These are phyloP conservation scores for Colletotrichum incanum DNA, from an alignment of 2,329 filamentous ascomycete species.

Conservation along the genomic window DNA sequence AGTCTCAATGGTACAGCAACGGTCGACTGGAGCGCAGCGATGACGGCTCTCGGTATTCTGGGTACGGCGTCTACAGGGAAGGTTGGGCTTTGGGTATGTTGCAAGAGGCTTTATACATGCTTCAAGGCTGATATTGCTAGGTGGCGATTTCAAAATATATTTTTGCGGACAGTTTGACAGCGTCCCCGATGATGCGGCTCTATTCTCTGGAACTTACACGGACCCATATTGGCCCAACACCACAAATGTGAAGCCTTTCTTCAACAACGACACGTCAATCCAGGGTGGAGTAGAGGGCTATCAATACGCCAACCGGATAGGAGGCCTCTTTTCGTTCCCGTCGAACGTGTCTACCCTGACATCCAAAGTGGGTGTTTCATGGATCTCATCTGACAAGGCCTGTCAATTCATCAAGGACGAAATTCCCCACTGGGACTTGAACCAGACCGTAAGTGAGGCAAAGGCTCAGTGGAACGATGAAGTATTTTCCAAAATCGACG, in stretches of 20 bases:
- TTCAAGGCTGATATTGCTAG: constrained; percentile 28
- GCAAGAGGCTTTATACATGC: accelerated
- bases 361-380: constrained; percentile 53
- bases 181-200: constrained; percentile 51
- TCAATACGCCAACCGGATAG: constrained; percentile 65
- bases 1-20: constrained; percentile 59
- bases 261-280: constrained; percentile 68
- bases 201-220: constrained; percentile 62
- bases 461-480: constrained; percentile 62
- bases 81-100: constrained; percentile 57
- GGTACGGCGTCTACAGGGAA: constrained; percentile 63
- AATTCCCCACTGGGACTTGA: too few species aligned
- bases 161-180: constrained; percentile 59
- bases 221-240: constrained; percentile 57
- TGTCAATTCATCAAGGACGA: too few species aligned
- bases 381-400: too few species aligned
- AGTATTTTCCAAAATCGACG: constrained; percentile 60
- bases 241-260: constrained; percentile 55
- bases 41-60: constrained; percentile 58
- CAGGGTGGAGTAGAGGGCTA: constrained; percentile 67
- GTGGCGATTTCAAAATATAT: constrained; percentile 60
- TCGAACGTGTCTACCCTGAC: constrained; percentile 55
- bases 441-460: constrained; percentile 54
- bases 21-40: constrained; percentile 56
- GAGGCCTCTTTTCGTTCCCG: constrained; percentile 66